Percentiles rank a stretch among this genome's conserved stretches.
Evolutionary conservation across 208 protist species (phyloP).

Genomic region (Porcisia hertigi): DNA sequence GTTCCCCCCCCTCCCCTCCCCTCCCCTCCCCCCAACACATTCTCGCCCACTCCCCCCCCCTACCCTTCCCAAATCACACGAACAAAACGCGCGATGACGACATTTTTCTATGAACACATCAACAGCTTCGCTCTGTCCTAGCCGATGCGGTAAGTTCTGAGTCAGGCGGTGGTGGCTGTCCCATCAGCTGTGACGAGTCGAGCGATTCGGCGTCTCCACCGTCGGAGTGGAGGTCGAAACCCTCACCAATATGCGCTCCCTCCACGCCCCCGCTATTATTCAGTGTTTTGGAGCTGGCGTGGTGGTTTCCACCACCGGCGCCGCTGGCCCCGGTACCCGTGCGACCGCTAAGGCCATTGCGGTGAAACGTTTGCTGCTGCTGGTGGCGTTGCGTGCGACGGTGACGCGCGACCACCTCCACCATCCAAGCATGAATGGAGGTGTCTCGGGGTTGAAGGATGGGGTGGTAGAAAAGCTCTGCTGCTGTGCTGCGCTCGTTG

Average conservation of each 20-base stretch:
- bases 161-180: constrained; percentile 1
- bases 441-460: constrained; percentile 44
- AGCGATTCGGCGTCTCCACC: constrained; percentile 24
- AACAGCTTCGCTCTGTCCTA: neutral
- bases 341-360: constrained; percentile 7
- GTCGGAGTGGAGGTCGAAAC: constrained; percentile 31
- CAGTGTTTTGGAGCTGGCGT: constrained; percentile 6
- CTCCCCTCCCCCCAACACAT: no score
- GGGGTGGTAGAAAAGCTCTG: constrained; percentile 56
- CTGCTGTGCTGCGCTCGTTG: constrained; percentile 35
- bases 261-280: neutral
- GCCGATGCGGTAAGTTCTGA: constrained; percentile 4
- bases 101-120: neutral
- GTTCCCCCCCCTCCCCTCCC: no score
- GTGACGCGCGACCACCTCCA: constrained; percentile 34
- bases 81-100: neutral
- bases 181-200: constrained; percentile 25
- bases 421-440: constrained; percentile 54
- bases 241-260: constrained; percentile 1
- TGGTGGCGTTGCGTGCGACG: constrained; percentile 21
- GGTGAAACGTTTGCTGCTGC: constrained; percentile 27
- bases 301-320: neutral
- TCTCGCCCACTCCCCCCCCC: no score
- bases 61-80: neutral
- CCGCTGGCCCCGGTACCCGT: constrained; percentile 2